These are phyloP conservation scores for Urtica urens DNA, from an alignment of 306 rosid genomes.

Conservation along the genomic window DNA sequence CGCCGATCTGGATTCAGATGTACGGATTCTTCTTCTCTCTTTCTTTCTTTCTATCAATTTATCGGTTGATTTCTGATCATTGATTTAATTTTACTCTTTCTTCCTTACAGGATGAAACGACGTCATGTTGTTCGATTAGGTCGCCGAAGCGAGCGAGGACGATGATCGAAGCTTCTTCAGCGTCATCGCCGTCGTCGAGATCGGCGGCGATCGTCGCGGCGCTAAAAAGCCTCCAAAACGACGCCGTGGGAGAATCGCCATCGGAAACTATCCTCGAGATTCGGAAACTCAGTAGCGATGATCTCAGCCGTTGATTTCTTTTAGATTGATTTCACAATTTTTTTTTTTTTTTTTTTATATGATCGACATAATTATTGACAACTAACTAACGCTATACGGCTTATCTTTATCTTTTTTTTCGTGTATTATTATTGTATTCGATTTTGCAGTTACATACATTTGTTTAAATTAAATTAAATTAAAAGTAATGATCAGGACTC, in stretches of 20 bases:
- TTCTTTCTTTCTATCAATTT: neutral
- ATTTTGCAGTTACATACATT: too few relatives aligned
- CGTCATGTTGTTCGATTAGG: constrained; percentile 14
- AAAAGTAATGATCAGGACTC: too few relatives aligned
- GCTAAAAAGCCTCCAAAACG: constrained; percentile 18
- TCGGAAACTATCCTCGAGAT: constrained; percentile 26
- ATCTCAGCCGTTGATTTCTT: constrained; percentile 11
- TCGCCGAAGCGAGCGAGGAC: constrained; percentile 22
- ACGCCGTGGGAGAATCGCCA: constrained; percentile 5
- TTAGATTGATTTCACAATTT: neutral
- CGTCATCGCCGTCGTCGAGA: constrained; percentile 3
- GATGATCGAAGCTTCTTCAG: constrained; percentile 5
- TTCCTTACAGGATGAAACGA: constrained; percentile 28
- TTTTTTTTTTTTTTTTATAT: neutral
- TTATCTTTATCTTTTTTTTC: neutral
- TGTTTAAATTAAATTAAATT: too few relatives aligned
- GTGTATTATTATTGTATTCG: too few relatives aligned
- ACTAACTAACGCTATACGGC: constrained; percentile 4
- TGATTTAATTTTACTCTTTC: neutral
- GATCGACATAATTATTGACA: neutral
- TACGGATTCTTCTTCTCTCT: neutral
- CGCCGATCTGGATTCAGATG: constrained; percentile 26
- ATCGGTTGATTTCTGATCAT: neutral
- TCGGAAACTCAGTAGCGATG: constrained; percentile 29
- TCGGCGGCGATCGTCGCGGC: constrained; percentile 24